Conservation (phyloP, 495 filamentous ascomycete species). For the Usnea hakonensis region DNA sequence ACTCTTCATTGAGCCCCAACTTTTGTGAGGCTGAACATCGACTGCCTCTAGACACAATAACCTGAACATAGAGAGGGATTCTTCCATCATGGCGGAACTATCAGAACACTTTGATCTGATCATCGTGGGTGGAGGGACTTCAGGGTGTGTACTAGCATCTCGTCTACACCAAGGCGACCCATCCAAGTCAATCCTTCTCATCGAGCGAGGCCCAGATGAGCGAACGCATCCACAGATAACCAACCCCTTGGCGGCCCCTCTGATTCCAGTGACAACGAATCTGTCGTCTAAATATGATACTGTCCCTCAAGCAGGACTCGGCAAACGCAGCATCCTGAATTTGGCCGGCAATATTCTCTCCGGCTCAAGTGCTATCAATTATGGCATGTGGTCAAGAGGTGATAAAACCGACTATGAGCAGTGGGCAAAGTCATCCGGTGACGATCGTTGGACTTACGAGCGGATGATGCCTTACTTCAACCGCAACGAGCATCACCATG, state of each 20-base stretch:
- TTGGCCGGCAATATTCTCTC: constrained; percentile 33
- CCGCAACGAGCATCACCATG: constrained; percentile 16
- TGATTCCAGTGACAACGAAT: constrained; percentile 26
- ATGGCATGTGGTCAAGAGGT: constrained; percentile 33
- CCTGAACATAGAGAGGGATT: too few relatives aligned
- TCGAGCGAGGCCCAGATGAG: constrained; percentile 29
- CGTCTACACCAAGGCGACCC: constrained; percentile 25
- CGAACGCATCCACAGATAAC: constrained; percentile 19
- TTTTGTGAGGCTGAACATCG: too few relatives aligned
- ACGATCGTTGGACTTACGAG: constrained; percentile 33
- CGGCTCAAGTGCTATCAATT: constrained; percentile 22
- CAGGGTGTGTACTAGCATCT: constrained; percentile 38
- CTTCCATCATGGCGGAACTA: background rate
- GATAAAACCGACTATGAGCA: constrained; percentile 32
- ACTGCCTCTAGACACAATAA: too few relatives aligned
- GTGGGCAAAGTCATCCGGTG: constrained; percentile 31
- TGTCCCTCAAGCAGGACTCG: constrained; percentile 27
- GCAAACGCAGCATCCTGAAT: constrained; percentile 21
- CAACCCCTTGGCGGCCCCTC: constrained; percentile 14
- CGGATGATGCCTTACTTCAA: constrained; percentile 29
- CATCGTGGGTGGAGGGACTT: constrained; percentile 38
- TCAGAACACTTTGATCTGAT: constrained; percentile 28
- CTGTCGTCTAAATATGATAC: constrained; percentile 32
- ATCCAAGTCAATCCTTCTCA: constrained; percentile 20
- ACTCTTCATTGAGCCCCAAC: too few relatives aligned